Evolutionary conservation across 371 early-diverging fungal species (phyloP).

Genomic region (Mucor velutinosus): DNA sequence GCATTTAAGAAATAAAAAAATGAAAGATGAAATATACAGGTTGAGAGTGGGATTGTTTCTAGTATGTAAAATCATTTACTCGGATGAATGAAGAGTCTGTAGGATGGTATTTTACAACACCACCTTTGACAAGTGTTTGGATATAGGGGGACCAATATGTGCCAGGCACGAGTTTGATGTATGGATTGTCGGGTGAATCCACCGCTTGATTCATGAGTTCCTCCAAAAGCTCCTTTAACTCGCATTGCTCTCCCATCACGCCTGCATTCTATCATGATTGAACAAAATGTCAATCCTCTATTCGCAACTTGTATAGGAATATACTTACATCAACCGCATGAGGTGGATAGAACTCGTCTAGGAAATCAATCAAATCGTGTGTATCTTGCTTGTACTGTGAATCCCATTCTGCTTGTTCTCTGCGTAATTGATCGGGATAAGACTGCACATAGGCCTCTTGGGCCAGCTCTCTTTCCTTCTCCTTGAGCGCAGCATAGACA

Average conservation of each 20-base stretch:
- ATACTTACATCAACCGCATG: slow-evolving; percentile 43
- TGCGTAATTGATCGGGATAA: background rate
- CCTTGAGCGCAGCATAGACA: slow-evolving; percentile 18
- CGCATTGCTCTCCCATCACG: slow-evolving; percentile 24
- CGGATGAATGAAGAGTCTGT: slow-evolving; percentile 46
- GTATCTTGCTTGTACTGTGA: slow-evolving; percentile 10
- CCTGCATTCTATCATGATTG: slow-evolving; percentile 14
- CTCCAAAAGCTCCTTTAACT: slow-evolving; percentile 37
- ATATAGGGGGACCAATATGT: slow-evolving; percentile 61
- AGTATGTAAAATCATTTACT: slow-evolving; percentile 42
- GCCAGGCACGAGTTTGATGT: slow-evolving; percentile 42
- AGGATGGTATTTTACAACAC: slow-evolving; percentile 58
- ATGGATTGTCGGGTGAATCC: slow-evolving; percentile 48
- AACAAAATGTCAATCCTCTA: background rate
- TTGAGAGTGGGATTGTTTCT: background rate
- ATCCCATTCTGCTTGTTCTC: background rate
- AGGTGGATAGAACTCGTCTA: slow-evolving; percentile 52
- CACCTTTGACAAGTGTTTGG: slow-evolving; percentile 55
- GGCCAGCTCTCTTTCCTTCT: slow-evolving; percentile 13
- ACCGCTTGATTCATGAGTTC: slow-evolving; percentile 62
- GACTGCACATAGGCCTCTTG: slow-evolving; percentile 2
- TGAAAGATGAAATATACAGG: background rate
- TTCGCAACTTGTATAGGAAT: background rate
- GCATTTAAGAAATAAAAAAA: slow-evolving; percentile 6
- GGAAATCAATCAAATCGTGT: slow-evolving; percentile 45